Conservation (phyloP, 345 rosid genomes). For the Euphorbia tirucalli region DNA sequence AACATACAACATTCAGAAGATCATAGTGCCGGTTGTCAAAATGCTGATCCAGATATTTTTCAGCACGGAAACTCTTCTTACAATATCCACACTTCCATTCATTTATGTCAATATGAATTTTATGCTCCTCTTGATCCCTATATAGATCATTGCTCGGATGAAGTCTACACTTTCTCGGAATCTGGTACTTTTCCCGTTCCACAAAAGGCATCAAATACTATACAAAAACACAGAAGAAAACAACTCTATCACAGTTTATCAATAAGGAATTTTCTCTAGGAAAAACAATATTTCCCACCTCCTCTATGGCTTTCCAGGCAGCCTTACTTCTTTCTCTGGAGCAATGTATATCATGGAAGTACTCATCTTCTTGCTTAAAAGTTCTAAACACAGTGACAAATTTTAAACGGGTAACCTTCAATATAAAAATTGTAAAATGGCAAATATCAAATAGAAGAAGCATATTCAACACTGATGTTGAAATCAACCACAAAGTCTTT, state of each 20-base stretch:
- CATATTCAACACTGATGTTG: not conserved
- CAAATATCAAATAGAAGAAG: not conserved
- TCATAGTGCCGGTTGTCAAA: constrained; percentile 70
- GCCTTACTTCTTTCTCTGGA: constrained; percentile 86
- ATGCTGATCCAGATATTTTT: constrained; percentile 80
- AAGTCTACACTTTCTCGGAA: constrained; percentile 67
- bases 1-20: constrained; percentile 76
- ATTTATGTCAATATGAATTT: constrained; percentile 63
- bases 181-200: constrained; percentile 58
- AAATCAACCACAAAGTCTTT: not conserved
- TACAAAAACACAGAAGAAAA: constrained; percentile 14
- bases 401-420: not conserved
- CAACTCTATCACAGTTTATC: not conserved
- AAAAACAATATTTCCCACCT: constrained; percentile 39
- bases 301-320: constrained; percentile 76
- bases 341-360: constrained; percentile 62
- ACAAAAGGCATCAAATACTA: constrained; percentile 90
- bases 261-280: not conserved
- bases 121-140: constrained; percentile 87
- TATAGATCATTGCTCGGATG: constrained; percentile 78
- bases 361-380: constrained; percentile 13
- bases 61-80: constrained; percentile 85
- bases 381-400: constrained; percentile 10
- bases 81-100: constrained; percentile 97
- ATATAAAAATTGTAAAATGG: not conserved